phyloP scores from a whole-genome alignment of 306 rosid genomes.

The Acacia confusa region DNA sequence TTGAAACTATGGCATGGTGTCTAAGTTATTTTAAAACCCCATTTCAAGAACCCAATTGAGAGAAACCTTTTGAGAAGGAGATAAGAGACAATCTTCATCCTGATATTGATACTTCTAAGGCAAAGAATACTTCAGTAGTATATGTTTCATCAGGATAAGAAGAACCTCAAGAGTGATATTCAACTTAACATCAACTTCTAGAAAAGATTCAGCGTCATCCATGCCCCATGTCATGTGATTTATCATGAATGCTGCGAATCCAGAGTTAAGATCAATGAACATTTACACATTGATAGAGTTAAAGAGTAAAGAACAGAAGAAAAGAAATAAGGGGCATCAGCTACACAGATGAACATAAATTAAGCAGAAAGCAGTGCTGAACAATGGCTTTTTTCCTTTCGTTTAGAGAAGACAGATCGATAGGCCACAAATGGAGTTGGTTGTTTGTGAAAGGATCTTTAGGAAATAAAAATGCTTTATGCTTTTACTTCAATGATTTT shows the following conservation, averaged over 20 bases:
- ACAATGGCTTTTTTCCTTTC: slow-evolving; percentile 13
- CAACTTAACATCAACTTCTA: slow-evolving; percentile 77
- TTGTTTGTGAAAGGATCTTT: not conserved
- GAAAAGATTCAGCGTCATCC: slow-evolving; percentile 48
- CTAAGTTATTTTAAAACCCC: too few species aligned
- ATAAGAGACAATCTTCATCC: too few species aligned
- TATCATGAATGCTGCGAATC: slow-evolving; percentile 70
- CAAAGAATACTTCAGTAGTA: not conserved
- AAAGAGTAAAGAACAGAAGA: not conserved
- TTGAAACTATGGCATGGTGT: too few species aligned
- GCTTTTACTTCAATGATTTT: not conserved
- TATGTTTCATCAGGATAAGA: slow-evolving; percentile 29
- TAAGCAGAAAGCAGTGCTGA: slow-evolving; percentile 14
- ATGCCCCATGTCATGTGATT: slow-evolving; percentile 81
- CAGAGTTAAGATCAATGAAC: slow-evolving; percentile 26
- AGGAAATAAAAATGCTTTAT: not conserved
- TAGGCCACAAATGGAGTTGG: not conserved
- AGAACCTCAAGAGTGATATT: slow-evolving; percentile 81
- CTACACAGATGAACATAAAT: slow-evolving; percentile 3
- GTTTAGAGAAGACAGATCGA: not conserved
- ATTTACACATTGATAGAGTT: not conserved
- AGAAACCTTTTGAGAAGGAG: too few species aligned
- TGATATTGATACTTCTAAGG: too few species aligned
- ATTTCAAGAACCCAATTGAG: too few species aligned
- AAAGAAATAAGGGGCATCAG: not conserved